Evolutionary conservation across 1,139 yeast genomes (phyloP), one percentile per base, ranked within the genome.

Genomic region (Meyerozyma sp.): DNA sequence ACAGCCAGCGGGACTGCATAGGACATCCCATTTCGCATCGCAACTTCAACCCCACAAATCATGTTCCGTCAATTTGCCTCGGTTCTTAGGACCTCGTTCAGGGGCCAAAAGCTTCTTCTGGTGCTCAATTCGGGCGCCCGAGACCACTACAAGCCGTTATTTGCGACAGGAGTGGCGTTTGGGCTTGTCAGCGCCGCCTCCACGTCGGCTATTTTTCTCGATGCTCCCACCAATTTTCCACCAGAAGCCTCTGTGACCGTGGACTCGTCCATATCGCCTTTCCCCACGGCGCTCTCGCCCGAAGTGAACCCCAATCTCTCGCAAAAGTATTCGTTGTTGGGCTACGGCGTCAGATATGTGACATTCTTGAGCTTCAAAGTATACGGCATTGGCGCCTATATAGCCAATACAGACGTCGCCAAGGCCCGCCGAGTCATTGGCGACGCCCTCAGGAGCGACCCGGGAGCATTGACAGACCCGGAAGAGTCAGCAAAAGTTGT

Each of bases 301-400:
- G 48, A 59, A 1, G 53, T 57, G 4, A 53, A 59, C 14, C 42
- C 49, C 3, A 56, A 59, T 38, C 46, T 61, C 18, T 47, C 48
- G 16, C 47, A 58, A 8, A 58, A 66, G 34, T 82, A 66, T 55
- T 65, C 73, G 40, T 61, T 90, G 39, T 56, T 93, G 10, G 98
- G 96, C 0, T 75, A 78, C 46, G 98, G 98, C 0, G 80, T 83
- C 3, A 71, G 98, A 55, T 68, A 84, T 0, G 97, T 91, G 11
- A 86, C 97, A 0, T 87, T 91, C 56, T 56, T 90, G 35, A 71
- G 76, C n/a, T 81, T 91, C 67, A 88, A 83, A 54, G 96, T 93
- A 4, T 91, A 91, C 58, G 96, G 89, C 0, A 69, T 87, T 36
- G 98, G 95, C 0, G 66, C 91, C 13, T 91, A 91, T 59, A 70